A percentile compares a stretch with the other conserved stretches of the same genome.
Conservation (phyloP, 83 land plant genomes). For the Diphasiastrum complanatum region DNA sequence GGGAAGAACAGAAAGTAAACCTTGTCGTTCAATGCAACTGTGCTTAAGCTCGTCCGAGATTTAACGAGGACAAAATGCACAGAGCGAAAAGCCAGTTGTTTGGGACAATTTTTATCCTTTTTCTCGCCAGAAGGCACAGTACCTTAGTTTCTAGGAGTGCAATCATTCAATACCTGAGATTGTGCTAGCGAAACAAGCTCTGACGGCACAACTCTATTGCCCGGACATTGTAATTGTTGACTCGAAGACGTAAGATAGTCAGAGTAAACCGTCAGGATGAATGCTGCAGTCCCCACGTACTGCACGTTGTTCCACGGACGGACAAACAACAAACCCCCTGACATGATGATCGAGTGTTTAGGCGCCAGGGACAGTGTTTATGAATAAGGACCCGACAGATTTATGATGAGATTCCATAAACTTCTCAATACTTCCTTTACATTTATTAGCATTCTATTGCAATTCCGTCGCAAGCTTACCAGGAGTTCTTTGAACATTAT, state of each 20-base stretch:
- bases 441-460: not conserved
- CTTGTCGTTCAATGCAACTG: too few species aligned
- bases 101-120: too few species aligned
- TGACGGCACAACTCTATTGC: conserved; percentile 15
- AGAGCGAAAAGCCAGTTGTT: too few species aligned
- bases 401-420: not conserved
- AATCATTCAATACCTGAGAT: conserved; percentile 36
- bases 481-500: conserved; percentile 36
- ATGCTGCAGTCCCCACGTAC: conserved; percentile 44
- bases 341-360: conserved; percentile 17
- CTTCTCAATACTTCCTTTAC: not conserved
- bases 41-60: too few species aligned
- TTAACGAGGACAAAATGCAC: too few species aligned
- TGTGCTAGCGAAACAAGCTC: conserved; percentile 32
- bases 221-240: conserved; percentile 32
- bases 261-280: conserved; percentile 34
- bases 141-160: too few species aligned
- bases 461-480: conserved; percentile 8
- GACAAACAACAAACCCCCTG: conserved; percentile 54
- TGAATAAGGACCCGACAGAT: not conserved
- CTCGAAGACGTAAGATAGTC: conserved; percentile 28
- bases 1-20: too few species aligned
- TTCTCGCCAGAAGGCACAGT: too few species aligned
- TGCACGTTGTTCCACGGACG: conserved; percentile 53
- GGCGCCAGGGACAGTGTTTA: not conserved